phyloP scores from a whole-genome alignment of 2,329 filamentous ascomycete genomes.

The Zasmidium citrigriseum region DNA sequence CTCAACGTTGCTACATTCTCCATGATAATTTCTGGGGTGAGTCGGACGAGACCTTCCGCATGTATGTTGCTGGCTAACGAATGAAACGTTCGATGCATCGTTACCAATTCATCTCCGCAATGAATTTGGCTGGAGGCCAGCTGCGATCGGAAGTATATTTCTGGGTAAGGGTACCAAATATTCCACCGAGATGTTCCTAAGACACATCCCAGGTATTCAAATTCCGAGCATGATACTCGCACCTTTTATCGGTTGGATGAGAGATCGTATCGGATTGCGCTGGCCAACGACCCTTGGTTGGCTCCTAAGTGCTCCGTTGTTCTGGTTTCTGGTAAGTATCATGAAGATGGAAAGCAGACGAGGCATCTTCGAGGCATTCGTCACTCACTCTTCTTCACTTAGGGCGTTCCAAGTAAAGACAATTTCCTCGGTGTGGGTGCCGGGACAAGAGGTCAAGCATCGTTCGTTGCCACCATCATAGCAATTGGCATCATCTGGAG shows the following conservation, averaged over 20 bases:
- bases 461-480: constrained; percentile 19
- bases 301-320: constrained; percentile 12
- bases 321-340: constrained; percentile 23
- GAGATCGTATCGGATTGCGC: constrained; percentile 18
- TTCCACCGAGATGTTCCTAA: too few species aligned
- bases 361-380: too few species aligned
- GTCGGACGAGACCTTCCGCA: too few species aligned
- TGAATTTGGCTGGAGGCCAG: constrained; percentile 18
- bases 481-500: constrained; percentile 13
- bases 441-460: constrained; percentile 9
- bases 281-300: constrained; percentile 22
- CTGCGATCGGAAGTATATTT: constrained; percentile 19
- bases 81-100: constrained; percentile 21
- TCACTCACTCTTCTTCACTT: too few species aligned
- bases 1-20: constrained; percentile 17
- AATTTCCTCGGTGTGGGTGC: constrained; percentile 15
- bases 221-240: constrained; percentile 20
- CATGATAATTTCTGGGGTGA: constrained; percentile 16
- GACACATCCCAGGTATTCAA: too few species aligned
- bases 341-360: too few species aligned
- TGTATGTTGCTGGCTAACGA: too few species aligned
- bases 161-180: too few species aligned
- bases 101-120: constrained; percentile 19
- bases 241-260: constrained; percentile 18
- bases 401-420: constrained; percentile 19